phyloP scores from a whole-genome alignment of 257 asterid genomes.

The Petunia axillaris region DNA sequence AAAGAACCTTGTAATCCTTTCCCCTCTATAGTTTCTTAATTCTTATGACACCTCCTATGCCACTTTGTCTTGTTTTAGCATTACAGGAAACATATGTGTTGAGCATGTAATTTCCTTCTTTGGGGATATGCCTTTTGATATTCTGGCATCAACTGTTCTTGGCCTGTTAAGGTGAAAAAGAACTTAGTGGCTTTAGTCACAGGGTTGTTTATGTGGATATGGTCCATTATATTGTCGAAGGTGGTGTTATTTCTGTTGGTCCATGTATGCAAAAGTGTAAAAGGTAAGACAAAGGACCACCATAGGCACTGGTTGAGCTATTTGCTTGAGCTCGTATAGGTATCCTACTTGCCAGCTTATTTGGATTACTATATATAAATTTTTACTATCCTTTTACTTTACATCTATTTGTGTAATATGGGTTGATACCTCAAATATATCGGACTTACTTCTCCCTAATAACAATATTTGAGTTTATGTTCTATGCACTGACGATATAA shows the following conservation, averaged over 20 bases:
- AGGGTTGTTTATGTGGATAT: background rate
- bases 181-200: background rate
- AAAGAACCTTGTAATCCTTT: constrained; percentile 1
- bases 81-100: background rate
- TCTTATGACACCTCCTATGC: constrained; percentile 4
- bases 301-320: background rate
- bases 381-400: too few species aligned
- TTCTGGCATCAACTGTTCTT: constrained; percentile 3
- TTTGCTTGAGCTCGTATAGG: background rate
- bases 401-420: too few species aligned
- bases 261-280: background rate
- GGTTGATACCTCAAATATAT: too few species aligned
- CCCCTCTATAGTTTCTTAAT: background rate
- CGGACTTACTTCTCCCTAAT: too few species aligned
- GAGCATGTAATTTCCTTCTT: background rate
- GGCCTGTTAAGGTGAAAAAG: background rate
- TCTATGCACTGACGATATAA: too few species aligned
- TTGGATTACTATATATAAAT: too few species aligned
- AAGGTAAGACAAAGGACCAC: background rate
- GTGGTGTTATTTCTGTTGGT: background rate
- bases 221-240: background rate
- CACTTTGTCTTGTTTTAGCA: constrained; percentile 21
- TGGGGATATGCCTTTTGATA: background rate
- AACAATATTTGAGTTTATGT: too few species aligned
- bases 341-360: too few species aligned